These are phyloP conservation scores for Diaporthe velutina DNA, from an alignment of 2,329 filamentous ascomycete species.

Conservation along the genomic window DNA sequence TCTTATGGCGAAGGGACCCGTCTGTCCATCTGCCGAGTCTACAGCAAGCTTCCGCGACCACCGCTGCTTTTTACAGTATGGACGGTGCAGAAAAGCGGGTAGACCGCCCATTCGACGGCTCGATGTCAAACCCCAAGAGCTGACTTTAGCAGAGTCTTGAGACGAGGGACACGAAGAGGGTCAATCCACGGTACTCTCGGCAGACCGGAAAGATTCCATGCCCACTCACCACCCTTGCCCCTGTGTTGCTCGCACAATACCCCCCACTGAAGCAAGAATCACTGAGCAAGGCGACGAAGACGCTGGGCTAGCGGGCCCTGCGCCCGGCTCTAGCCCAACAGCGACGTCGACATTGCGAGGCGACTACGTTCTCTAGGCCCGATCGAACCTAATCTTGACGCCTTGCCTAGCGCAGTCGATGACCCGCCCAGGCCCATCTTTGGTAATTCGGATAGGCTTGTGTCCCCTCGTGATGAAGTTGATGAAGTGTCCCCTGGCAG, in stretches of 20 bases:
- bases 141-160: background rate
- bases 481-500: constrained; percentile 18
- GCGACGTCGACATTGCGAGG: constrained; percentile 7
- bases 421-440: constrained; percentile 16
- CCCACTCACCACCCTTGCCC: constrained; percentile 5
- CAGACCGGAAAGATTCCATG: background rate
- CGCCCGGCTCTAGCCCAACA: constrained; percentile 1
- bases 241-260: constrained; percentile 8
- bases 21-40: constrained; percentile 33
- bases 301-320: constrained; percentile 3
- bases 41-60: constrained; percentile 33
- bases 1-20: background rate
- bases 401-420: constrained; percentile 14
- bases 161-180: background rate
- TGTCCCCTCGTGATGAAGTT: constrained; percentile 20
- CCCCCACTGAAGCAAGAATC: background rate
- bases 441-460: constrained; percentile 22
- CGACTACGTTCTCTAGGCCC: background rate
- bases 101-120: constrained; percentile 17
- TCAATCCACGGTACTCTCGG: constrained; percentile 1
- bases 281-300: background rate
- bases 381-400: constrained; percentile 33
- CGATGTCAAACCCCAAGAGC: background rate
- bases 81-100: background rate
- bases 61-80: background rate